Conservation (phyloP, 2,329 filamentous ascomycete genomes). For the Cytospora schulzeri region DNA sequence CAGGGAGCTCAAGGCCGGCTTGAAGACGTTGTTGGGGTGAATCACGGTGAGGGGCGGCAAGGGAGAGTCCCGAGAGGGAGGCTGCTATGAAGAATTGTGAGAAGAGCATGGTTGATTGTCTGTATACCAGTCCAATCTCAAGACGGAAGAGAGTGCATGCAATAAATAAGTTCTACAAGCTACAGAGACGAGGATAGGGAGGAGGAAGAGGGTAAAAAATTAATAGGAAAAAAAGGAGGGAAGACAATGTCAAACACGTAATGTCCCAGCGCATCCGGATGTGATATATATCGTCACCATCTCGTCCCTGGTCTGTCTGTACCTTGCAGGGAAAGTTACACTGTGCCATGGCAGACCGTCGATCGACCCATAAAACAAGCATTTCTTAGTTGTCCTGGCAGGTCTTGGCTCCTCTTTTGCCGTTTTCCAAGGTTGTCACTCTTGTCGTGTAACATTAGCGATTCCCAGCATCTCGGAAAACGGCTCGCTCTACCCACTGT, state of each 20-base stretch:
- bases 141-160: not conserved
- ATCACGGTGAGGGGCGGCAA: conserved; percentile 43
- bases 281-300: conserved; percentile 18
- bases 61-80: conserved; percentile 30
- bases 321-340: not conserved
- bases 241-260: not conserved
- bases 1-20: conserved; percentile 49
- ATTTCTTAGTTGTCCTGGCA: not conserved
- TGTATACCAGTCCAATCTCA: not conserved
- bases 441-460: not conserved
- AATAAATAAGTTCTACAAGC: not conserved
- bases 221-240: not conserved
- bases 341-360: not conserved
- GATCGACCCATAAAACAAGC: conserved; percentile 3
- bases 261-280: not conserved
- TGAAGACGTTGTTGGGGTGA: conserved; percentile 58
- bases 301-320: not conserved
- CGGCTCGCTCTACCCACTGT: too few species aligned
- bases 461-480: too few species aligned
- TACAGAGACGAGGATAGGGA: too few species aligned
- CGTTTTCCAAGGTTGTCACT: not conserved
- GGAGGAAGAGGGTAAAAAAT: too few species aligned
- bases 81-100: conserved; percentile 29
- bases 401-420: not conserved
- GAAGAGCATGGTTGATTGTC: conserved; percentile 18